phyloP scores from a whole-genome alignment of 2,329 filamentous ascomycete species.

The Cyphellophora attinorum region DNA sequence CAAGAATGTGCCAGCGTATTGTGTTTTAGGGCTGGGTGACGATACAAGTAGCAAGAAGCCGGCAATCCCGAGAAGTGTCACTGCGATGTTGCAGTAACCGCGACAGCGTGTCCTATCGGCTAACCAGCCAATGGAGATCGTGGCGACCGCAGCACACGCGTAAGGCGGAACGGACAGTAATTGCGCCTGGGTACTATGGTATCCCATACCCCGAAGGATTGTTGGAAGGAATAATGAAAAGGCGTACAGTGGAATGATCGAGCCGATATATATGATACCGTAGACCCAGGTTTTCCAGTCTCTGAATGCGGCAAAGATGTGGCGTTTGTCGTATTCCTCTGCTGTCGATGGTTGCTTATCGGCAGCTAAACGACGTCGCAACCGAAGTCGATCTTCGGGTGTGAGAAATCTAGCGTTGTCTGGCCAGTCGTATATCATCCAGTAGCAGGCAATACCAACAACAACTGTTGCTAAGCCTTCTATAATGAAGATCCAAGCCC shows the following conservation, averaged over 20 bases:
- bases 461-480: constrained; percentile 31
- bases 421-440: constrained; percentile 40
- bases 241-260: constrained; percentile 47
- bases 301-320: constrained; percentile 37
- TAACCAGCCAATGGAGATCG: constrained; percentile 60
- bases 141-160: constrained; percentile 57
- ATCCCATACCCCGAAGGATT: constrained; percentile 29
- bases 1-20: constrained; percentile 76
- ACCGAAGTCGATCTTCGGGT: constrained; percentile 28
- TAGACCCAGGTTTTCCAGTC: constrained; percentile 41
- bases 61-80: constrained; percentile 60
- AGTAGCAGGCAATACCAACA: constrained; percentile 32
- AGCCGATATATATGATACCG: constrained; percentile 38
- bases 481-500: constrained; percentile 40
- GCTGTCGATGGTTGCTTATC: constrained; percentile 32
- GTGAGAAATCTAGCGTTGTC: constrained; percentile 38
- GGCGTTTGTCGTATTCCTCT: constrained; percentile 34
- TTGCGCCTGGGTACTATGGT: constrained; percentile 32
- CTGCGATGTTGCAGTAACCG: constrained; percentile 54
- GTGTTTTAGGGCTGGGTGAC: constrained; percentile 49
- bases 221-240: constrained; percentile 51
- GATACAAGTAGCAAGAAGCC: constrained; percentile 71
- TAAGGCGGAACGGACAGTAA: constrained; percentile 64
- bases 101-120: constrained; percentile 55
- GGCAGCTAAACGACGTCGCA: constrained; percentile 28